Evolutionary conservation across 164 flowering plant species (phyloP).

Genomic region (Vitis riparia): DNA sequence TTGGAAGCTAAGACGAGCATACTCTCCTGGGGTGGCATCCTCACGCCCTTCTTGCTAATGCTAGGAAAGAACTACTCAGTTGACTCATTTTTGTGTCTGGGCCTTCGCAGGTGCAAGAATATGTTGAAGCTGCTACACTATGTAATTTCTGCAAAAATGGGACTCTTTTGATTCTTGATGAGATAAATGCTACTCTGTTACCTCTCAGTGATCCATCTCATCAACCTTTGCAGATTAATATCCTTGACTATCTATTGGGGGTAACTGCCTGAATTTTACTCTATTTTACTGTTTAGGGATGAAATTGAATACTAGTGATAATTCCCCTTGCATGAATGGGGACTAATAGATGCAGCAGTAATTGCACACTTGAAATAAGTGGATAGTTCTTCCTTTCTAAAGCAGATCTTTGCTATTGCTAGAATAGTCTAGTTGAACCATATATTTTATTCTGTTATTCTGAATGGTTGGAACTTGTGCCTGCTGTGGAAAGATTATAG

Average conservation of each 20-base stretch:
- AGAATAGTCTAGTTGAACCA: no score
- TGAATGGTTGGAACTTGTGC: no score
- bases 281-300: background rate
- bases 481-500: no score
- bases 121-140: constrained; percentile 90
- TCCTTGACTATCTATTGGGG: constrained; percentile 89
- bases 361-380: no score
- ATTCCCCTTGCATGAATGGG: no score
- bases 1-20: constrained; percentile 97
- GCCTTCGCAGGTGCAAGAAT: constrained; percentile 77
- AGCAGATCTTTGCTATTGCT: no score
- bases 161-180: constrained; percentile 72
- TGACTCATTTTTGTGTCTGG: constrained; percentile 15
- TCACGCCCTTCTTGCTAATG: constrained; percentile 7
- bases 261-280: constrained; percentile 33
- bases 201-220: constrained; percentile 64
- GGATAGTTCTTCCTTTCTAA: no score
- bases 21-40: constrained; percentile 81
- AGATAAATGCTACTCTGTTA: constrained; percentile 62
- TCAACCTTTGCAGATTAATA: constrained; percentile 85
- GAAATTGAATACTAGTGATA: background rate
- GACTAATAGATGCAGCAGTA: no score
- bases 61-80: background rate
- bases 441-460: background rate
- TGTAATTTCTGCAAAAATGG: constrained; percentile 81